Percentiles rank a stretch among this genome's conserved stretches.
phyloP scores from a whole-genome alignment of 1,139 yeast genomes.

The Magnusiomyces suaveolens region DNA sequence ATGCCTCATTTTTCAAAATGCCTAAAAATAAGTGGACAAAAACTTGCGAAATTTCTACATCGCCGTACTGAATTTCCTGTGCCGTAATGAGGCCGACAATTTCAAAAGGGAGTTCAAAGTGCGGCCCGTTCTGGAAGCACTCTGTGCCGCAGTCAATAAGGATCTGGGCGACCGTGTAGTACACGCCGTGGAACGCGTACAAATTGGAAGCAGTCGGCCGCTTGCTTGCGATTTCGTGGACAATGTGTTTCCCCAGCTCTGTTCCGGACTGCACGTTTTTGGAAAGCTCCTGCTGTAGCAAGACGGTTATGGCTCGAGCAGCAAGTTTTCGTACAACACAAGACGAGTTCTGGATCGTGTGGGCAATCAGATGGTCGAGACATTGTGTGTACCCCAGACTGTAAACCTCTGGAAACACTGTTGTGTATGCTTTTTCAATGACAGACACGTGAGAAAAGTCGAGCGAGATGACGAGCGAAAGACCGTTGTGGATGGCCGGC shows the following conservation, averaged over 20 bases:
- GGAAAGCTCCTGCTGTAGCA: slow-evolving; percentile 3
- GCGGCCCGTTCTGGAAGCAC: neutral
- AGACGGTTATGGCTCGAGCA: neutral
- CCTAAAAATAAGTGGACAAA: neutral
- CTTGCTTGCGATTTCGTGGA: neutral
- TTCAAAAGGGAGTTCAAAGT: neutral
- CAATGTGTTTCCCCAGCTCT: neutral
- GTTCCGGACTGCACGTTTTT: neutral
- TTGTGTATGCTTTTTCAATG: slow-evolving; percentile 32
- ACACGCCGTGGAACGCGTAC: slow-evolving; percentile 1
- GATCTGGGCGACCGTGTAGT: slow-evolving; percentile 1
- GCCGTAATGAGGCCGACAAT: neutral
- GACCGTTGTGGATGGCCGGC: slow-evolving; percentile 23
- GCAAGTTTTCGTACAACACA: slow-evolving; percentile 16
- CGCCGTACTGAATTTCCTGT: neutral
- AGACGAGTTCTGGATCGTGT: slow-evolving; percentile 1
- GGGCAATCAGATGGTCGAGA: neutral
- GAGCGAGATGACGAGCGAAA: slow-evolving; percentile 51
- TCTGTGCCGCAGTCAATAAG: neutral
- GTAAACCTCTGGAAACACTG: slow-evolving; percentile 31
- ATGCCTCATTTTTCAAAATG: neutral
- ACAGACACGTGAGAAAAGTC: slow-evolving; percentile 42
- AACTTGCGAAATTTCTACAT: neutral
- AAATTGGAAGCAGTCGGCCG: neutral
- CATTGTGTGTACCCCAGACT: slow-evolving; percentile 27